phyloP scores from a whole-genome alignment of 2,329 filamentous ascomycete genomes.

The Penicillium olsonii region DNA sequence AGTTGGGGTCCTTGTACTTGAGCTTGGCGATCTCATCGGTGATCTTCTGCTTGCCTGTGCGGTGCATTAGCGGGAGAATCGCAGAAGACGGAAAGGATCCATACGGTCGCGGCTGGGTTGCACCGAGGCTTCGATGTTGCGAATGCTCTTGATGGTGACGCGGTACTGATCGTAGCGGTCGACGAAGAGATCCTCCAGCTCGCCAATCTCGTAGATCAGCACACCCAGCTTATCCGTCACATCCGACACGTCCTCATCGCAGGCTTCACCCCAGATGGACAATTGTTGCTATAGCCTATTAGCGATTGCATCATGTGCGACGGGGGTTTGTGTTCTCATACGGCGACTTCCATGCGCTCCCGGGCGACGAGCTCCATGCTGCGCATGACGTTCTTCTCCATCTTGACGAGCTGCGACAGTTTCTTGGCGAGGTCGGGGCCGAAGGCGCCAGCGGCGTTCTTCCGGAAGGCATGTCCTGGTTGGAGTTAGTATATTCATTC shows the following conservation, averaged over 20 bases:
- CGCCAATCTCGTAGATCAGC: slow-evolving; percentile 95
- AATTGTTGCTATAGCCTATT: slow-evolving; percentile 78
- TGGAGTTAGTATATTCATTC: slow-evolving; percentile 16
- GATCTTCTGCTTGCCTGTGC: slow-evolving; percentile 92
- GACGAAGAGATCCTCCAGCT: slow-evolving; percentile 97
- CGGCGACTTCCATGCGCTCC: slow-evolving; percentile 97
- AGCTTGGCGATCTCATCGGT: slow-evolving; percentile 97
- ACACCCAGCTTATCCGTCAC: slow-evolving; percentile 99
- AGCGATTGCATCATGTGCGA: slow-evolving; percentile 11
- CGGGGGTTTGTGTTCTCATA: slow-evolving; percentile 53
- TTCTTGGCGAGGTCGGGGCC: slow-evolving; percentile 93
- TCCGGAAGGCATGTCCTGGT: slow-evolving; percentile 63
- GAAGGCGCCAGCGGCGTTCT: slow-evolving; percentile 54
- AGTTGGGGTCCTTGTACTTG: slow-evolving; percentile 99
- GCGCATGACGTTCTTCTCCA: slow-evolving; percentile 99
- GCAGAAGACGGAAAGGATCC: slow-evolving; percentile 35
- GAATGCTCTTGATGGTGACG: slow-evolving; percentile 98
- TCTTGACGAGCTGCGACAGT: slow-evolving; percentile 96
- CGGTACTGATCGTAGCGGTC: slow-evolving; percentile 99
- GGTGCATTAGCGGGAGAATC: background rate
- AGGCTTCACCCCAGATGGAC: slow-evolving; percentile 92
- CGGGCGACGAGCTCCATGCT: slow-evolving; percentile 92
- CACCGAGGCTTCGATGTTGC: slow-evolving; percentile 97
- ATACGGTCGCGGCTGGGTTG: slow-evolving; percentile 95
- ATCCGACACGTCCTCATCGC: slow-evolving; percentile 97